Evolutionary conservation across 495 filamentous ascomycete genomes (phyloP).

Genomic region (Tuber calosporum): DNA sequence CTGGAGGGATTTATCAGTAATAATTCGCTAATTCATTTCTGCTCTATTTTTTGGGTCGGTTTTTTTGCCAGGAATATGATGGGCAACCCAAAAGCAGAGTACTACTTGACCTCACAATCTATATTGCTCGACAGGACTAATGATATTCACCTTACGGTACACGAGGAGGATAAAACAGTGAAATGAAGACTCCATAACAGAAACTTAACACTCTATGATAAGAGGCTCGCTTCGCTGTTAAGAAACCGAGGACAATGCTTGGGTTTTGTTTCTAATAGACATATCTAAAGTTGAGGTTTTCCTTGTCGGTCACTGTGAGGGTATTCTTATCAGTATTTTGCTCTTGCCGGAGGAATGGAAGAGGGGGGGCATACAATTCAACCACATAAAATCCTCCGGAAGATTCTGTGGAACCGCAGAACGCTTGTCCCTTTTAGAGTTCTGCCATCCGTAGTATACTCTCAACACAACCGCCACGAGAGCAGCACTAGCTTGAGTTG

Average conservation of each 20-base stretch:
- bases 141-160: not conserved
- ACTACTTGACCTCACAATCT: too few species aligned
- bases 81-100: too few species aligned
- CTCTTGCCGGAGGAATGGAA: not conserved
- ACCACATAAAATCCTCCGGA: conserved; percentile 29
- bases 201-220: not conserved
- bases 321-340: conserved; percentile 5
- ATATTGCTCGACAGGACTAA: too few species aligned
- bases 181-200: not conserved
- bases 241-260: not conserved
- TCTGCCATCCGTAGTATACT: conserved; percentile 47
- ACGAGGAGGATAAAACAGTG: not conserved
- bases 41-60: too few species aligned
- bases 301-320: conserved; percentile 57
- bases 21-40: too few species aligned
- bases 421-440: conserved; percentile 43
- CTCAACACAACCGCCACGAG: conserved; percentile 45
- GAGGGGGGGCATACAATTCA: conserved; percentile 17
- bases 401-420: conserved; percentile 11
- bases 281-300: conserved; percentile 70
- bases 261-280: conserved; percentile 47
- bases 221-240: not conserved
- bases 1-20: too few species aligned
- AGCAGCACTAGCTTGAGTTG: conserved; percentile 46
- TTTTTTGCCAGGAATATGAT: too few species aligned